Conservation (phyloP, 1,139 yeast genomes). For the Candida sp. region DNA sequence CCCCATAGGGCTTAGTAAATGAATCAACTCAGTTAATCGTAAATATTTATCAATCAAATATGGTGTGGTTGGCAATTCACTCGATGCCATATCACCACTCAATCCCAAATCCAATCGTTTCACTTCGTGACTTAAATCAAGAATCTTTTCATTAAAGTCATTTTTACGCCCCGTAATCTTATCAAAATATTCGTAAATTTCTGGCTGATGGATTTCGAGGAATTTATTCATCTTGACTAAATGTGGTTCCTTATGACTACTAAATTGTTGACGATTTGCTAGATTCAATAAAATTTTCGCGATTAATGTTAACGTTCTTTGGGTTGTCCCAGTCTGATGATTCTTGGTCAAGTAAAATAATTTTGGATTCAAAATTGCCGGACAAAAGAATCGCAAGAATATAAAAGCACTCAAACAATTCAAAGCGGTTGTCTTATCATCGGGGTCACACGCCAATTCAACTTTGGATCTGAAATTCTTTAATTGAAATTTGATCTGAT, state of each 20-base stretch:
- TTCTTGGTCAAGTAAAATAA: conserved; percentile 67
- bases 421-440: conserved; percentile 50
- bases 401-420: conserved; percentile 82
- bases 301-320: conserved; percentile 73
- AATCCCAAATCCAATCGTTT: conserved; percentile 49
- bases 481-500: conserved; percentile 59
- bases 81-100: conserved; percentile 42
- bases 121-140: conserved; percentile 56
- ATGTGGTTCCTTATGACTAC: conserved; percentile 77
- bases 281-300: conserved; percentile 82
- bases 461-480: conserved; percentile 57
- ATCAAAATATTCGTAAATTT: conserved; percentile 66
- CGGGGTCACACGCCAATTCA: conserved; percentile 59
- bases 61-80: conserved; percentile 66
- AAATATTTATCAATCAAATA: conserved; percentile 65
- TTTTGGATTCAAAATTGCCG: conserved; percentile 88
- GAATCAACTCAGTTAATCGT: conserved; percentile 56
- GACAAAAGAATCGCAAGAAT: conserved; percentile 85
- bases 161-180: conserved; percentile 67
- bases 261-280: conserved; percentile 74
- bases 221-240: conserved; percentile 69
- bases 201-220: conserved; percentile 52
- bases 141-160: conserved; percentile 58
- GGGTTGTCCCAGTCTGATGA: conserved; percentile 69
- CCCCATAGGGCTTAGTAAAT: conserved; percentile 22